Base-by-base conservation (phyloP, 129 eudicot genomes). In the Flaveria sonorensis region DNA sequence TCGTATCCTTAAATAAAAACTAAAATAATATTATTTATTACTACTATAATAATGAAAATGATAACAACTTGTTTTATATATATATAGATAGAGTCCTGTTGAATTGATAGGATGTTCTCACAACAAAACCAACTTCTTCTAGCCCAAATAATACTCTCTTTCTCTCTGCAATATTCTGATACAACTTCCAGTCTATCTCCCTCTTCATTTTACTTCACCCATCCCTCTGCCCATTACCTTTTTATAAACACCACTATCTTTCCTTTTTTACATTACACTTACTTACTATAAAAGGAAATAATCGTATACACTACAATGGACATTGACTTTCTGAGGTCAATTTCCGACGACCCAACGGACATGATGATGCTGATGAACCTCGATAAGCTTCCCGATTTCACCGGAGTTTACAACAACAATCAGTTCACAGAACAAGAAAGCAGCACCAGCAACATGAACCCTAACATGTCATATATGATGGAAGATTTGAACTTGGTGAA, bases 321-420 rank as follows among this genome's bases (percentile, higher is more conserved):
- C 68, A 90, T 88, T 80, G 98, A 92, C 65, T 79, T 92, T 61
- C 77, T 86, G 19, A 92, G 82, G 82, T 89, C 98, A 50, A 50
- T 82, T 24, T 78, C 91, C 1, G 93, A 90, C 7, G 92, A 89
- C 75, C 96, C 87, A 66, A 88, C 88, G 65, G 96, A 89, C 43
- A 89, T 92, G 96, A 83, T 92, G 96, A 85, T 88, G 85, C 71
- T 87, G 87, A 87, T 91, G 97, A 91, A 92, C 66, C 86, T 89
- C 77, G 92, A 89, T 55, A 92, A 92, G 55, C 88, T 88, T 50
- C 86, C 89, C 0, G 93, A 88, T 30, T 86, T 88, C 74, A 40
- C 69, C 28, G 84, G 81, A n/a, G 10, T 81, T 2, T 82, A 81
- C 21, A 6, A 63, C 40, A 61, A 72, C 2, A 45, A 36, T 36